Conservation (phyloP, 495 filamentous ascomycete species). For the Hypoxylon lienhwacheense region DNA sequence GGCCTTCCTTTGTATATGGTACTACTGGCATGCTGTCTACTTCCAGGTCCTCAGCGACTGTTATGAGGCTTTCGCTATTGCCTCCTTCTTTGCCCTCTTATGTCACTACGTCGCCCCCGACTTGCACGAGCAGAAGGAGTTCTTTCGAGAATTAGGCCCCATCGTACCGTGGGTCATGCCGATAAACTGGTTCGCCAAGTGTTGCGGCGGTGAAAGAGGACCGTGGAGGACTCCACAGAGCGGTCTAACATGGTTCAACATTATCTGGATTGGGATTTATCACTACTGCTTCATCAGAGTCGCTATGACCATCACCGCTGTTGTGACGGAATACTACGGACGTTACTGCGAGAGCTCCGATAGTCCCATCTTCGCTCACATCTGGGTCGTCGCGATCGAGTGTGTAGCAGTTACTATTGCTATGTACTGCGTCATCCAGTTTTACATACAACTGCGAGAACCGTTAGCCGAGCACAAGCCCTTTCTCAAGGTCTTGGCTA, state of each 20-base stretch:
- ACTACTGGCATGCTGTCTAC: constrained; percentile 80
- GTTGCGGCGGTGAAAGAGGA: constrained; percentile 65
- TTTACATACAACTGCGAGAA: constrained; percentile 74
- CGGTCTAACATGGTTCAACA: constrained; percentile 93
- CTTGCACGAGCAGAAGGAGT: constrained; percentile 84
- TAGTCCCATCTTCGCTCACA: constrained; percentile 74
- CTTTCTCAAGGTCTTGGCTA: constrained; percentile 82
- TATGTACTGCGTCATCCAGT: constrained; percentile 92
- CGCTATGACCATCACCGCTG: constrained; percentile 78
- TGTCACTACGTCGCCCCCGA: constrained; percentile 81
- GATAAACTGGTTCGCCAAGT: constrained; percentile 66
- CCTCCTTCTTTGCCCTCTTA: constrained; percentile 86
- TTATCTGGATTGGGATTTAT: constrained; percentile 84
- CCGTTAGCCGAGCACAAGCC: constrained; percentile 71
- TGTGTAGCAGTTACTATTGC: constrained; percentile 75
- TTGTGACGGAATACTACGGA: constrained; percentile 67
- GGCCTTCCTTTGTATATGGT: constrained; percentile 74
- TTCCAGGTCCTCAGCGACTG: constrained; percentile 80
- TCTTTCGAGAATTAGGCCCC: constrained; percentile 67
- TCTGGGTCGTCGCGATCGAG: constrained; percentile 78
- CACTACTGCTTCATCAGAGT: constrained; percentile 90
- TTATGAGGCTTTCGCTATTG: constrained; percentile 91
- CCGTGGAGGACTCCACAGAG: constrained; percentile 74
- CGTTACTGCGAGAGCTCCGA: constrained; percentile 79
- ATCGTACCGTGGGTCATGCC: constrained; percentile 78